Percentiles rank a stretch among this genome's conserved stretches.
These are phyloP conservation scores for Macaranga tanarius DNA, from an alignment of 441 rosid species.

Conservation along the genomic window DNA sequence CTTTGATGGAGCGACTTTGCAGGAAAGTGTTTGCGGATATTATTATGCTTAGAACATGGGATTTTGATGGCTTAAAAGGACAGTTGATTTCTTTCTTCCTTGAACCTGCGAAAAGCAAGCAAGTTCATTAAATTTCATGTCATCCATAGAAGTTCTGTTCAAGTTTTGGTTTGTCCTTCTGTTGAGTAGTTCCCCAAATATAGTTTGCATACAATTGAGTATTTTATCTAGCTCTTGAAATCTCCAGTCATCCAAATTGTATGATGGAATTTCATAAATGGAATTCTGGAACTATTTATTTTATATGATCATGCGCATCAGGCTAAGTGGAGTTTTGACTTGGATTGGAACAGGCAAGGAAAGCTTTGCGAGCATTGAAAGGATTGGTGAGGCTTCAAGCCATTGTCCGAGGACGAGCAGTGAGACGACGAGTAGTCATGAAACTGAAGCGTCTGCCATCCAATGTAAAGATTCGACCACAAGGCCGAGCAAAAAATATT, in stretches of 20 bases:
- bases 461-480: slow-evolving; percentile 30
- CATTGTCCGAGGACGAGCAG: slow-evolving; percentile 72
- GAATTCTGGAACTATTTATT: neutral
- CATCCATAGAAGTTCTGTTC: neutral
- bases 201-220: neutral
- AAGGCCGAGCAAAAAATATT: slow-evolving; percentile 22
- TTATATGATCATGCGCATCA: no score
- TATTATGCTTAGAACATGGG: neutral
- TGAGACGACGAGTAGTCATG: slow-evolving; percentile 42
- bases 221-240: no score
- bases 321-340: slow-evolving; percentile 7
- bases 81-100: no score
- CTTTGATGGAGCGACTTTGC: neutral
- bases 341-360: slow-evolving; percentile 64
- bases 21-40: neutral
- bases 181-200: no score
- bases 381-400: slow-evolving; percentile 92
- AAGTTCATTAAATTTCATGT: no score
- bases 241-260: neutral
- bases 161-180: neutral
- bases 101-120: neutral
- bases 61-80: no score
- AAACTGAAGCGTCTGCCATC: slow-evolving; percentile 31
- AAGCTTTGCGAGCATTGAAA: slow-evolving; percentile 79
- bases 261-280: neutral